Evolutionary conservation across 768 basidiomycete genomes (phyloP), one percentile per base, ranked within the genome.

Genomic region (Polyporus arcularius): DNA sequence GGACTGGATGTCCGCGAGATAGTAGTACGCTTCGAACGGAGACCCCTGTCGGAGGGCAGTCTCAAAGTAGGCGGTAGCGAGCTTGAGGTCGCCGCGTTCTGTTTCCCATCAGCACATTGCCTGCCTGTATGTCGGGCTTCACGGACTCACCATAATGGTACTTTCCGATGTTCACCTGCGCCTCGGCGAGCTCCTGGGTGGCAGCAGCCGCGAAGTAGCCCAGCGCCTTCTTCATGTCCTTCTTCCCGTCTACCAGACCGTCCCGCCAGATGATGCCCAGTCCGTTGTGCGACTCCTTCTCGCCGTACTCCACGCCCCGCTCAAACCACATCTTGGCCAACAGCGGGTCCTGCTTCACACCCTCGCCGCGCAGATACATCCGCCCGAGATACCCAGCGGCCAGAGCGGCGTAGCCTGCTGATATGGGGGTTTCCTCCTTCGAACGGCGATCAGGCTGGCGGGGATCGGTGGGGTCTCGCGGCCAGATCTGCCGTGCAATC

Each of bases 331-430:
- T 83, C 77, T 87, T 93, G 9, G 94, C 96, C 63, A 84, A 73
- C 30, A 80, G 78, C 18, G 83, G 81, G 72, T 98, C 92, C 61
- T 80, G 79, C 66, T 88, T 89, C 26, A 92, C 86, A 7, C 96
- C 96, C 71, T 98, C 97, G 0, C 97, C 96, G 40, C 97, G 81
- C 35, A 99, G 73, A 67, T 90, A 90, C 95, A 99, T 98, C 58
- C 94, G 84, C 0, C 96, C 97, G 7, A 98, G 73, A 74, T 92
- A 98, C 3, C 84, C 92, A 6, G 95, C 94, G 53, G 92, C 89
- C 2, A 87, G 82, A 4, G 90, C 86, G 0, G 92, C 95, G 52
- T 80, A 77, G 31, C 87, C 84, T 6, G 79, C 63, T 4, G 66
- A 66, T 7, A 74, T 65, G 60, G 61, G 65, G 50, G 32, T 55